Conservation (phyloP, 2,329 filamentous ascomycete species). For the Trichoderma pleuroti region DNA sequence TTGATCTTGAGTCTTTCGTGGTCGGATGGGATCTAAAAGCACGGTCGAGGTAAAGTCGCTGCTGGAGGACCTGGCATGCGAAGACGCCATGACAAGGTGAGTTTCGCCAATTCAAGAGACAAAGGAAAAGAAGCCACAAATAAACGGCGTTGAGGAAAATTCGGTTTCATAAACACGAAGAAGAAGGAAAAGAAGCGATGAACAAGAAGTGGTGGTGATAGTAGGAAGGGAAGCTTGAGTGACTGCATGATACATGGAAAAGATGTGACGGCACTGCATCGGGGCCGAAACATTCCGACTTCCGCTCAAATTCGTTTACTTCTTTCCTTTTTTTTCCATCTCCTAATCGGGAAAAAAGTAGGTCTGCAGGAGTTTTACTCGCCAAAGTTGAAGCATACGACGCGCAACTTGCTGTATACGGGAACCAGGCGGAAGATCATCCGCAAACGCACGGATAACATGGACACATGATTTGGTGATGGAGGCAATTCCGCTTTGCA, state of each 20-base stretch:
- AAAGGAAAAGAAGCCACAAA: not conserved
- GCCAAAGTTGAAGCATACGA: not conserved
- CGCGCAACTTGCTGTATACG: not conserved
- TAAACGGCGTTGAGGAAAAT: not conserved
- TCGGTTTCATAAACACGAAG: not conserved
- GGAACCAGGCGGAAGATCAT: not conserved
- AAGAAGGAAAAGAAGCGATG: not conserved
- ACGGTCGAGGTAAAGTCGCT: not conserved
- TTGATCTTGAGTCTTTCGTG: not conserved
- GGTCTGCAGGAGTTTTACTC: not conserved
- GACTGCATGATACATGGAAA: not conserved
- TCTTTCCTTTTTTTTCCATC: not conserved
- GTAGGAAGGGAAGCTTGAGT: not conserved
- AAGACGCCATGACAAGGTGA: not conserved
- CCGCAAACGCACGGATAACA: not conserved
- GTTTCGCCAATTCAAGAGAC: not conserved
- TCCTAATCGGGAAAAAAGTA: not conserved
- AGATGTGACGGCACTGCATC: not conserved
- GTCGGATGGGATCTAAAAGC: not conserved
- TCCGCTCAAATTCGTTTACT: not conserved
- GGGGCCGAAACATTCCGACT: not conserved
- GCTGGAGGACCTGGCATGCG: conserved; percentile 10
- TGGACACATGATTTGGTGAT: not conserved
- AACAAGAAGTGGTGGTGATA: not conserved
- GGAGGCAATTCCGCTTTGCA: not conserved